Evolutionary conservation across 1,139 yeast species (phyloP), one percentile per base, ranked within the genome.

Genomic region (Suhomyces maxii): DNA sequence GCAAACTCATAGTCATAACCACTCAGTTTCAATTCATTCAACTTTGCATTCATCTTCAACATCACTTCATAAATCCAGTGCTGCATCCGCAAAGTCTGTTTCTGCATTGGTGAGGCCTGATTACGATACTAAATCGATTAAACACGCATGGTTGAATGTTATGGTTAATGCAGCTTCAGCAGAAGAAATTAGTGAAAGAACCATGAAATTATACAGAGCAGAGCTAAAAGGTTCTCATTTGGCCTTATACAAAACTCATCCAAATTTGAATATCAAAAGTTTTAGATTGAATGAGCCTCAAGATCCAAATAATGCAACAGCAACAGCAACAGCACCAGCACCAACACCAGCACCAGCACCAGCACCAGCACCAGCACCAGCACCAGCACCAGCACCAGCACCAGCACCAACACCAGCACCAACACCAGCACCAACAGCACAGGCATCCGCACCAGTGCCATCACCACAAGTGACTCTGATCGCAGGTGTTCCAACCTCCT

Each of bases 151-250:
- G 79, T 54, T 74, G 36, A 73, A 78, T 58, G 79, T 68, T 25
- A 65, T 72, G 23, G 54, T 68, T 30, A 69, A 69, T 49, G 63
- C 72, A 26, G 61, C 65, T 46, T 53, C 64, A 26, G 59, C 59
- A 32, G 59, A 56, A 34, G 76, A 73, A 37, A 73, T 73, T 46
- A 60, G 63, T 44, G 79, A 71, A 38, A 68, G 66, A 23, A 61
- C 67, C 34, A 60, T 77, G 54, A 76, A 75, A 51, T 58, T 85
- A 33, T 80, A 68, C 53, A 72, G 85, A 47, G 86, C 83, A 0
- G 90, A 84, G 59, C 67, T 86, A 52, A 79, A 75, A 55, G 95
- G 95, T 8, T 76, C 88, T 0, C 73, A 74, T 44, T 62, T 86
- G 46, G 73, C 73, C 50, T 60, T 86, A 26, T 84, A 77, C 65